A percentile compares a stretch with the other conserved stretches of the same genome.
Conservation (phyloP, 192 early-diverging fungal species). For the Podila epigama region DNA sequence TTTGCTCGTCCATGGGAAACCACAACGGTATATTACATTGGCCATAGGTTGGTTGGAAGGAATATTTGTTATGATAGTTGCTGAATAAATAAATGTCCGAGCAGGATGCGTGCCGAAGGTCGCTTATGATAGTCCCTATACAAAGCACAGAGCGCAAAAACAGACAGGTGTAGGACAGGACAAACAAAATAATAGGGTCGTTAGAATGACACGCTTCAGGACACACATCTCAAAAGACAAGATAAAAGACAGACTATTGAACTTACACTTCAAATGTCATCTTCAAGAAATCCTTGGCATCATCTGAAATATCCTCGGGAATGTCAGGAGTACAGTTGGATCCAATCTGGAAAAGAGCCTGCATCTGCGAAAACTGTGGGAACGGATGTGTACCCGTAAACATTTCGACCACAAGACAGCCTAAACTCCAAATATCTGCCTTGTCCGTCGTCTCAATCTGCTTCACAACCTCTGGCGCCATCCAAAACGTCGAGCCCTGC, state of each 20-base stretch:
- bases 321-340: slow-evolving; percentile 82
- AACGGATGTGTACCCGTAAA: slow-evolving; percentile 95
- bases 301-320: slow-evolving; percentile 75
- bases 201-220: not conserved
- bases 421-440: slow-evolving; percentile 94
- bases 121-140: slow-evolving; percentile 75
- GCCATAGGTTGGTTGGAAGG: not conserved
- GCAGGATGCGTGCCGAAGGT: slow-evolving; percentile 76
- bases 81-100: slow-evolving; percentile 73
- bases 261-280: slow-evolving; percentile 79
- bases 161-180: not conserved
- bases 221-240: not conserved
- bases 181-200: not conserved
- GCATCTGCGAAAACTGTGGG: slow-evolving; percentile 80
- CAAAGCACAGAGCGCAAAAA: slow-evolving; percentile 5
- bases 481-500: slow-evolving; percentile 98
- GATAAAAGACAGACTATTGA: not conserved
- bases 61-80: slow-evolving; percentile 36
- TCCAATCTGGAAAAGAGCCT: slow-evolving; percentile 86
- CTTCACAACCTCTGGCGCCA: slow-evolving; percentile 99
- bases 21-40: not conserved
- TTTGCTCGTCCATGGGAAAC: not conserved
- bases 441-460: slow-evolving; percentile 91
- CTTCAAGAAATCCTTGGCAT: slow-evolving; percentile 77
- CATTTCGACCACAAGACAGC: slow-evolving; percentile 98